Conservation (phyloP, 306 rosid genomes). For the Fragaria ananassa region DNA sequence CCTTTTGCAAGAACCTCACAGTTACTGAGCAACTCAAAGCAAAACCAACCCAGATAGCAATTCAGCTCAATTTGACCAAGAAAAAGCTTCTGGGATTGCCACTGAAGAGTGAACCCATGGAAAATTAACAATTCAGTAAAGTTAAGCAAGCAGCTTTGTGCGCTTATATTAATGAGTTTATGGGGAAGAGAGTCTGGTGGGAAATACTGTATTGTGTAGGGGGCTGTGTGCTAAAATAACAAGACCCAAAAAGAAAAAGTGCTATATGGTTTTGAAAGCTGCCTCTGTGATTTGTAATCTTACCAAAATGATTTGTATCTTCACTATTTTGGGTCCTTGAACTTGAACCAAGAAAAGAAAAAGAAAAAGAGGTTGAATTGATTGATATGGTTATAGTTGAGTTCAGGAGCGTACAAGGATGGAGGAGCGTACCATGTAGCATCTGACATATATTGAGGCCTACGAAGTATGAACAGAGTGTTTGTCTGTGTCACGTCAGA, state of each 20-base stretch:
- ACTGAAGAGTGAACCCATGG: constrained; percentile 9
- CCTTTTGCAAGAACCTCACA: constrained; percentile 4
- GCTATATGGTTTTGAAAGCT: background rate
- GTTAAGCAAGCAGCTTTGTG: constrained; percentile 9
- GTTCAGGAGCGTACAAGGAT: background rate
- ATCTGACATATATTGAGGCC: background rate
- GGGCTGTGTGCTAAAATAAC: background rate
- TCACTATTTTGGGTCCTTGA: background rate
- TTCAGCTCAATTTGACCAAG: background rate
- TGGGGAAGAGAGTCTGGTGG: constrained; percentile 12
- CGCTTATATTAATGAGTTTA: constrained; percentile 16
- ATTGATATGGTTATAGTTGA: background rate
- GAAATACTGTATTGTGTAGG: background rate
- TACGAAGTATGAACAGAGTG: background rate
- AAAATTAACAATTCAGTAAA: constrained; percentile 11
- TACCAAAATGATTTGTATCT: background rate
- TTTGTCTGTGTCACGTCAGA: background rate
- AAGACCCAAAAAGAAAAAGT: background rate
- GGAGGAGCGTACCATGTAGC: background rate
- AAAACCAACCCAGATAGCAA: constrained; percentile 6
- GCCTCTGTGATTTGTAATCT: background rate
- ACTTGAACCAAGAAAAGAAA: background rate
- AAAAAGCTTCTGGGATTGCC: constrained; percentile 16
- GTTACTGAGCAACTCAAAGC: background rate
- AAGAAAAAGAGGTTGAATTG: background rate